A percentile compares a stretch with the other conserved stretches of the same genome.
These are phyloP conservation scores for Usnea hakonensis DNA, from an alignment of 495 filamentous ascomycete genomes.

Conservation along the genomic window DNA sequence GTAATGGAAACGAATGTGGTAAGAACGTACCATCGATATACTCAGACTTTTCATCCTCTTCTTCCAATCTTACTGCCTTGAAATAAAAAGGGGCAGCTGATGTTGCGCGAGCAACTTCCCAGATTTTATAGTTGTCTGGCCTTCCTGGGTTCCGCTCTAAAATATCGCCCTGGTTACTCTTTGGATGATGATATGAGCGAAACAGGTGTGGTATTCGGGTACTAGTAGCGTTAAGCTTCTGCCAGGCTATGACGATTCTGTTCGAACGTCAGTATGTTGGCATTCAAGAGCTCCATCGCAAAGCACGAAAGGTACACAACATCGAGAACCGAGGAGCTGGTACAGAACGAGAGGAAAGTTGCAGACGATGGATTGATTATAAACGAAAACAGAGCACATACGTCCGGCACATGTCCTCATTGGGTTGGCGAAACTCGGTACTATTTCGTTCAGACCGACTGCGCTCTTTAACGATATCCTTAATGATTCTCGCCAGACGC, in stretches of 20 bases:
- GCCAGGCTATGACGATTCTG: conserved; percentile 15
- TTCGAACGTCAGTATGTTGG: not conserved
- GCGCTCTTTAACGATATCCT: conserved; percentile 9
- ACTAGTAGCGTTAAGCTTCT: not conserved
- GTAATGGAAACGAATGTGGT: not conserved
- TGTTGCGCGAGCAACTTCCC: conserved; percentile 45
- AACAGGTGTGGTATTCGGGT: conserved; percentile 11
- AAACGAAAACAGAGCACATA: not conserved
- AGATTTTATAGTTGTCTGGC: conserved; percentile 32
- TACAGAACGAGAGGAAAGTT: not conserved
- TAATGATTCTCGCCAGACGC: conserved; percentile 3
- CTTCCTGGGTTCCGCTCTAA: conserved; percentile 26
- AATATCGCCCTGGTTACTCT: not conserved
- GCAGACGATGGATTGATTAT: not conserved
- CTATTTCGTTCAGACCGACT: not conserved
- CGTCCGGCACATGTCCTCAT: conserved; percentile 14
- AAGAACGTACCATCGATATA: conserved; percentile 20
- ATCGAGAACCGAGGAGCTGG: not conserved
- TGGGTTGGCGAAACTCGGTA: not conserved
- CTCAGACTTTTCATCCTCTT: conserved; percentile 14
- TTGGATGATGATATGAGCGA: conserved; percentile 14
- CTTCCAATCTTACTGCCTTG: conserved; percentile 27
- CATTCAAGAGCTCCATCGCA: not conserved
- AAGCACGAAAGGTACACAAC: not conserved
- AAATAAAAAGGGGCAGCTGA: conserved; percentile 47